Evolutionary conservation across 306 rosid species (phyloP), one percentile per base, ranked within the genome.

Genomic region (Trichosanthes cucumerina): DNA sequence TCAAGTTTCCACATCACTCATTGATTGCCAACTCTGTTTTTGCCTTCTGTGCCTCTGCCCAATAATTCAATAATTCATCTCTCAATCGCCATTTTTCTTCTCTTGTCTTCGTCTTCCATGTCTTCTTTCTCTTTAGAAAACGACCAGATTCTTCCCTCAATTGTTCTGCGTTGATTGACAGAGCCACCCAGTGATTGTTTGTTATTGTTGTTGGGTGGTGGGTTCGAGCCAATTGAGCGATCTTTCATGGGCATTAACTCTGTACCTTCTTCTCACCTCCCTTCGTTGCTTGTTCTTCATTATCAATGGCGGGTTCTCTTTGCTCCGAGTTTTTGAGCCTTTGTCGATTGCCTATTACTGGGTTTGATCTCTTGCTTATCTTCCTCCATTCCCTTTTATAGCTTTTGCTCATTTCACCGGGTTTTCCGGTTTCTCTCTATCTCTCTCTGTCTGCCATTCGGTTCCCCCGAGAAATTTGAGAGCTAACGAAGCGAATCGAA

Each of bases 381-480:
- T 87, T 92, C 80, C 92, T 94, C 79, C 97, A 94, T 24, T 85
- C 96, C 24, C 98, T 92, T 39, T 94, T 86, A 85, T 92, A 94
- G 81, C 89, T 73, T 28, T 60, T 10, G 6, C 64, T 16, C 57
- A 49, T 19, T n/a, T 16, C 72, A 0, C 79, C 79, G 85, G 81
- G 9, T 80, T 56, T 81, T 63, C 81, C 88, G 77, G 81, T 24
- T 77, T 47, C 80, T 68, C 52, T 68, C 31, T 52, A 18, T 64
- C 46, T 62, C 70, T 31, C 38, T 28, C 71, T 38, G 15, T 65
- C 75, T 23, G 33, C 18, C 69, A 77, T 54, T 76, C 68, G 60
- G 19, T 81, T 76, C 47, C 78, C 44, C 78, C 44, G 28, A 33
- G 78, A 80, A 59, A 13, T 23, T 72, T 74, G 31, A 74, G 60